Evolutionary conservation across 78 protist genomes (phyloP), one percentile per base, ranked within the genome.

Genomic region (Dictyostelium brefeldianum): DNA sequence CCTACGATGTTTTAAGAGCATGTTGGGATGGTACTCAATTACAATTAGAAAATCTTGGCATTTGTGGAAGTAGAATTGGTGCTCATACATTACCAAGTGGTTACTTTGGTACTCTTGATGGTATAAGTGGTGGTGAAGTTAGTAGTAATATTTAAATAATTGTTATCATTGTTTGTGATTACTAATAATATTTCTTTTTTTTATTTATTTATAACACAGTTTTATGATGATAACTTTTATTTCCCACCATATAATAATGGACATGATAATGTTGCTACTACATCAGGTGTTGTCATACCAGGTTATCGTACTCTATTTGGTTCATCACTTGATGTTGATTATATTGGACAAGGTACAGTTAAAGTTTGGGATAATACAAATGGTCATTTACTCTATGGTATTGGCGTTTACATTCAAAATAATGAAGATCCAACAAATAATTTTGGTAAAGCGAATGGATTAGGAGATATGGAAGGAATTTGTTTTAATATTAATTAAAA

Each of bases 391-490:
- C 29, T 67, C 0, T n/a, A 31, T 14, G 89, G 89, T 81, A 29
- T 67, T 67, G 89, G 79, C 67, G 89, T 81, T 11, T 81, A 81
- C 29, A 10, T 48, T 22, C 89, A 43, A 48, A 67, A 31, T 31
- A 73, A 73, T 47, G 89, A 62, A 4, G 17, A n/a, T 17, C 43
- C 41, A 81, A 48, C 22, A 12, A 43, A 46, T 10, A 53, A 54
- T 15, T 81, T 81, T 67, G 89, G 89, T 29, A 81, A 81, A 67
- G 77, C 89, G 12, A 67, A 67, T 67, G 89, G 89, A 50, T 50
- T 81, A 46, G 89, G 89, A 67, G 89, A 81, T 81, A 67, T 57
- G 31, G 89, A 62, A 50, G 69, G 48, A 46, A n/a, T 81, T 25
- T 81, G 89, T 48, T 20, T 18, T 46, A 29, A 43, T 36, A 15